phyloP scores from a whole-genome alignment of 305 asterid species.

The Fraxinus sp. region DNA sequence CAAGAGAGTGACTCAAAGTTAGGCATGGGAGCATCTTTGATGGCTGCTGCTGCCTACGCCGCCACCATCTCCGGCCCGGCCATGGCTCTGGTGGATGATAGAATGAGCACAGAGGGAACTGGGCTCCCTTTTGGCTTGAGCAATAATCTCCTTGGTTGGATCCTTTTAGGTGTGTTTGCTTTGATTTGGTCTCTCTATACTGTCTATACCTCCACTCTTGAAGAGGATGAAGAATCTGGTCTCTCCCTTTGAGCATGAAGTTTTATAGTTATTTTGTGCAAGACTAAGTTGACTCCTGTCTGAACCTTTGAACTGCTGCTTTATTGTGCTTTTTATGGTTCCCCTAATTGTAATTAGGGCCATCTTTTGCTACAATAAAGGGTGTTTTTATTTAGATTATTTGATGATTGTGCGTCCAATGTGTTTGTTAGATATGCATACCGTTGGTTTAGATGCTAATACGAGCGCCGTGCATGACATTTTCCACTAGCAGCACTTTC shows the following conservation, averaged over 20 bases:
- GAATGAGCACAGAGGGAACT: conserved; percentile 91
- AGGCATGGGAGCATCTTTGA: conserved; percentile 57
- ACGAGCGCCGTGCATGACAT: neutral
- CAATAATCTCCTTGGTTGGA: conserved; percentile 82
- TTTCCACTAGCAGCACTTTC: neutral
- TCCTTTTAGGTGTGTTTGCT: conserved; percentile 69
- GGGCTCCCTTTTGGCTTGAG: conserved; percentile 91
- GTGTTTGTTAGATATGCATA: neutral
- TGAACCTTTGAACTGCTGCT: conserved; percentile 26
- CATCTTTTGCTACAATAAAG: neutral
- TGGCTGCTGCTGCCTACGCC: conserved; percentile 61
- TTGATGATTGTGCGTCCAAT: neutral
- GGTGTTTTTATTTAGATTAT: neutral
- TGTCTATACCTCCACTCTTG: conserved; percentile 54
- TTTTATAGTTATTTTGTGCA: conserved; percentile 10
- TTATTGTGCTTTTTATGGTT: conserved; percentile 22
- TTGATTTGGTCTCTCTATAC: conserved; percentile 75
- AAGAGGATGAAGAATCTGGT: conserved; percentile 91
- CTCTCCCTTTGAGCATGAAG: conserved; percentile 54
- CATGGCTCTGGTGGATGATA: conserved; percentile 89
- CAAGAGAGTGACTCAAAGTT: conserved; percentile 42
- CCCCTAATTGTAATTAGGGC: neutral
- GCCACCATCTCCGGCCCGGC: conserved; percentile 73
- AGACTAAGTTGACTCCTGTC: conserved; percentile 23
- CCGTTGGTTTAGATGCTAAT: neutral